Percentiles rank a stretch among this genome's conserved stretches.
Evolutionary conservation across 148 eudicot genomes (phyloP).

Genomic region (Chenopodium formosanum): DNA sequence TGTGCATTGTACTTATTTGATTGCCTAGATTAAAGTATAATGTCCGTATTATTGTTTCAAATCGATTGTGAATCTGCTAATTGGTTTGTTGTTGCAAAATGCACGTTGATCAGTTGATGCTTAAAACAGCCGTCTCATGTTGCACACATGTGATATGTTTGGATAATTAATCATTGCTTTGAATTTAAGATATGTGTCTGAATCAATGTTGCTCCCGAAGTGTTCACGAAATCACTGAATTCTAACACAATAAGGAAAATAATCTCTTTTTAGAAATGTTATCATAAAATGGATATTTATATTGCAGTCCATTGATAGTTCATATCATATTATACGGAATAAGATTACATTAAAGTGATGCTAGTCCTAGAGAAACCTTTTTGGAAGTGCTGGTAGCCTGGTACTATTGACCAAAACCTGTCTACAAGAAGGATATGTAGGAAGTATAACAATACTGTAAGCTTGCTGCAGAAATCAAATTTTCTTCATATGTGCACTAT

Average conservation of each 20-base stretch:
- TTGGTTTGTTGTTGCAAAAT: not conserved
- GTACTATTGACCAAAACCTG: not conserved
- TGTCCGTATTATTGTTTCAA: conserved; percentile 6
- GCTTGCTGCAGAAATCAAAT: not conserved
- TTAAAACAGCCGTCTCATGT: not conserved
- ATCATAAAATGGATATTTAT: not conserved
- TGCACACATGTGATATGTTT: not conserved
- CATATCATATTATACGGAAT: not conserved
- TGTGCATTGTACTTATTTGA: conserved; percentile 9
- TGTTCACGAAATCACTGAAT: not conserved
- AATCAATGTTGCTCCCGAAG: not conserved
- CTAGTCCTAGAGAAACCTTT: conserved; percentile 11
- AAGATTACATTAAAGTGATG: not conserved
- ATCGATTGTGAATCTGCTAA: not conserved
- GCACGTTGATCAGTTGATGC: not conserved
- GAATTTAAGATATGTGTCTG: not conserved
- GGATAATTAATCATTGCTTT: not conserved
- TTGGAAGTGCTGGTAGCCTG: not conserved
- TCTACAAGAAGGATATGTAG: not conserved
- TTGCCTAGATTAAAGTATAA: conserved; percentile 7
- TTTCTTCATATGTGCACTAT: not conserved
- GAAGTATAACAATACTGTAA: not conserved
- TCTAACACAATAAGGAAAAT: not conserved
- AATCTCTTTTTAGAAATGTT: not conserved
- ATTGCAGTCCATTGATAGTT: not conserved